Evolutionary conservation across 352 stramenopile species (phyloP), one percentile per base, ranked within the genome.

Genomic region (Globisporangium emineosum): DNA sequence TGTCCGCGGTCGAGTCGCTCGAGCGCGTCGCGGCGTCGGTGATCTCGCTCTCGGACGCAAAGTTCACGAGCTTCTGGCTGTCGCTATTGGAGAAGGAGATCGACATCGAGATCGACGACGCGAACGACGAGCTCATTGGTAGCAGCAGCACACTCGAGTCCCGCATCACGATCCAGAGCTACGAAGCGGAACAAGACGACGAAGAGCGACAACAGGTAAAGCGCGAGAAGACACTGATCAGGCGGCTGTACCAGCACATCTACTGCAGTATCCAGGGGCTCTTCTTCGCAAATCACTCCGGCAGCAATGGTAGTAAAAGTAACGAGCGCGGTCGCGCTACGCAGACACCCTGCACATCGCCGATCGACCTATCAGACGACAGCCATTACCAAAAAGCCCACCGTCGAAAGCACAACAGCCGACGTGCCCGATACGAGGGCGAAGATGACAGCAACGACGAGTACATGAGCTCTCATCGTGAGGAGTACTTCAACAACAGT

Each of bases 291-390:
- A 47, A 47, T 17, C 40, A 17, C 27, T 40, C 60, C 70, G 7
- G 29, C 64, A 23, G 19, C 29, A 52, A 3, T 29, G 29, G 29
- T 2, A 17, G 9, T 29, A 15, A 17, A 0, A 52, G 37, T 12
- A 27, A 17, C 15, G 49, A 69, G 9, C 70, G 68, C 40, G 53
- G 71, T n/a, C 68, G 67, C 5, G 37, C 51, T n/a, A 86, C 73
- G 13, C 78, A 89, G 64, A 92, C 83, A 19, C 83, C 83, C n/a
- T 86, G 81, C 33, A 90, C 81, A 29, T 92, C 83, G 10, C 83
- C 81, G 10, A 77, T 78, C 1, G 67, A 78, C 40, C 60, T 72
- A 21, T 70, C 65, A 47, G 73, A 77, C 52, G 54, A 72, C 10
- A 78, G 72, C 25, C 66, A 60, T 33, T 66, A 54, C 64, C 60